These are phyloP conservation scores for Diplocarpon rosae DNA, from an alignment of 2,329 filamentous ascomycete genomes.

Conservation along the genomic window DNA sequence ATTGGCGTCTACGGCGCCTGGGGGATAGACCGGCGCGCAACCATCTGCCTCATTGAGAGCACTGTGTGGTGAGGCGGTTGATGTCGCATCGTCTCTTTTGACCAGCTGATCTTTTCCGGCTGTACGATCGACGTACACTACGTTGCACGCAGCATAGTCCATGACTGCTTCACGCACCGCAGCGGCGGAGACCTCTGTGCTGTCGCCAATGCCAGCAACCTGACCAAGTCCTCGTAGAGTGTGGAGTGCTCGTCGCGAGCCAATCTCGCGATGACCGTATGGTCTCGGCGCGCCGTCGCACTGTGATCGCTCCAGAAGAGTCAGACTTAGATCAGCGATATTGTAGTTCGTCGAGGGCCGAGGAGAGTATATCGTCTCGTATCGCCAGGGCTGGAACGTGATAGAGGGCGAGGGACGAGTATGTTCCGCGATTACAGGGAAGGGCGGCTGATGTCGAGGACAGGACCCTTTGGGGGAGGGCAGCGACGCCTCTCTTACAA, in stretches of 20 bases:
- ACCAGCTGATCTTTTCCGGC: conserved; percentile 29
- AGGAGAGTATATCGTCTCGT: too few relatives aligned
- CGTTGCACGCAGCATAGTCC: conserved; percentile 34
- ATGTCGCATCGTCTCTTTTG: conserved; percentile 25
- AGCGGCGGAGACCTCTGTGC: conserved; percentile 14
- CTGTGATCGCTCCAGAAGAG: too few relatives aligned
- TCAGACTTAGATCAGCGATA: too few relatives aligned
- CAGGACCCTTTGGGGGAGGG: conserved; percentile 2
- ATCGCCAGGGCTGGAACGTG: too few relatives aligned
- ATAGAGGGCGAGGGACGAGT: conserved; percentile 10
- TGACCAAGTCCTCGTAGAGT: conserved; percentile 3
- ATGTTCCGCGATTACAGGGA: conserved; percentile 17
- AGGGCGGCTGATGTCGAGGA: conserved; percentile 8
- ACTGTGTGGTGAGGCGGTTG: conserved; percentile 21
- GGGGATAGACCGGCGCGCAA: conserved; percentile 6
- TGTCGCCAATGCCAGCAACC: conserved; percentile 13
- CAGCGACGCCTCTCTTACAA: not conserved
- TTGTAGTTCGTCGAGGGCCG: too few relatives aligned
- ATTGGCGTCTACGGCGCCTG: conserved; percentile 34
- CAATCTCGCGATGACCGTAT: conserved; percentile 10
- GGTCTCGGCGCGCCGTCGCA: conserved; percentile 13
- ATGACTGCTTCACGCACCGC: conserved; percentile 27
- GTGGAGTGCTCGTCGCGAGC: conserved; percentile 2
- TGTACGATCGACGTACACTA: conserved; percentile 34
- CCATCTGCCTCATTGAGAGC: conserved; percentile 9